These are phyloP conservation scores for Sphaerostilbella broomeana DNA, from an alignment of 2,329 filamentous ascomycete species.

Conservation along the genomic window DNA sequence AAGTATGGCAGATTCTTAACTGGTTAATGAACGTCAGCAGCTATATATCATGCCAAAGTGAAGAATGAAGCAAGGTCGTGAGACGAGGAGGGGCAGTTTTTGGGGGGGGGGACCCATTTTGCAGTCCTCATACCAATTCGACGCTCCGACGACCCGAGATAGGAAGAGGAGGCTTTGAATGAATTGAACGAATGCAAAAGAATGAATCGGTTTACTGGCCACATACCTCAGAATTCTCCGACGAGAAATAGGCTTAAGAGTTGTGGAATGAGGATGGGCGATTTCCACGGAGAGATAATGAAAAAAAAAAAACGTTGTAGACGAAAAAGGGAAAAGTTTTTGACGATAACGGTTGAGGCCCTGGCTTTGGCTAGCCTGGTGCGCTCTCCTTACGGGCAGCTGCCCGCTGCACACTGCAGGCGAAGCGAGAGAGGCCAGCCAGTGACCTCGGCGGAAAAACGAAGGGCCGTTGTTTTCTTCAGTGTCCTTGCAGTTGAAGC, in stretches of 20 bases:
- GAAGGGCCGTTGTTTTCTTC: constrained; percentile 6
- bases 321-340: constrained; percentile 22
- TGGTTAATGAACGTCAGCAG: constrained; percentile 4
- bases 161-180: not conserved
- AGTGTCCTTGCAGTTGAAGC: too few relatives aligned
- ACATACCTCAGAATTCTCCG: constrained; percentile 14
- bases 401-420: constrained; percentile 9
- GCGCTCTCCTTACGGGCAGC: constrained; percentile 12
- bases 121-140: constrained; percentile 3
- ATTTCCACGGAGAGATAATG: constrained; percentile 13
- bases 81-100: constrained; percentile 10
- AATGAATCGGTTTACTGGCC: not conserved
- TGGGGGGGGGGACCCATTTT: constrained; percentile 3
- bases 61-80: not conserved
- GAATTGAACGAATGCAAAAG: too few relatives aligned
- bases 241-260: constrained; percentile 18
- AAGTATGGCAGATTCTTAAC: not conserved
- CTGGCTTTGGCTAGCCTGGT: constrained; percentile 18
- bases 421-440: constrained; percentile 7
- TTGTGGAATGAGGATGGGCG: constrained; percentile 10
- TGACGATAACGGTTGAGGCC: constrained; percentile 16
- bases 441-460: constrained; percentile 7
- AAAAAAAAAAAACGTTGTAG: constrained; percentile 14
- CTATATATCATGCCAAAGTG: constrained; percentile 2
- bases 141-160: not conserved